phyloP scores from a whole-genome alignment of 2,329 filamentous ascomycete species.

The Penicillium sp. region DNA sequence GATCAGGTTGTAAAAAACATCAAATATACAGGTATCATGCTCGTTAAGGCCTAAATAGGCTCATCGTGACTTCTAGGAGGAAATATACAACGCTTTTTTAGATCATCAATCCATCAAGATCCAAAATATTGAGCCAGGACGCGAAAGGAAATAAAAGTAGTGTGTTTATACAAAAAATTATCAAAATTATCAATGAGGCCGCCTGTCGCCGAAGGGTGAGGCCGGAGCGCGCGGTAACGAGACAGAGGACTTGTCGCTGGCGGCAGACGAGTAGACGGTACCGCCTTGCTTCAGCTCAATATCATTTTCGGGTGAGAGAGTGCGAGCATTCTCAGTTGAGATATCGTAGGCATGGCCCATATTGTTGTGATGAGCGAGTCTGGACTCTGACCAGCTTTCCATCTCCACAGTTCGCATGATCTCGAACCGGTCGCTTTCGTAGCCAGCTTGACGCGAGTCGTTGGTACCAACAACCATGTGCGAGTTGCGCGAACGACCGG shows the following conservation, averaged over 20 bases:
- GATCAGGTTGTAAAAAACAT: not conserved
- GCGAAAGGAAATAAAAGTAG: not conserved
- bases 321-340: conserved; percentile 18
- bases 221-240: conserved; percentile 9
- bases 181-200: not conserved
- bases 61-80: not conserved
- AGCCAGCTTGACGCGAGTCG: conserved; percentile 18
- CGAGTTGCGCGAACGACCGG: conserved; percentile 27
- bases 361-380: conserved; percentile 15
- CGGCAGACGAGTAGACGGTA: conserved; percentile 25
- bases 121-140: not conserved
- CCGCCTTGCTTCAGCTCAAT: conserved; percentile 25
- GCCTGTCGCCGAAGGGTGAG: conserved; percentile 4
- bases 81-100: not conserved
- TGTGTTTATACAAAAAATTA: not conserved
- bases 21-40: conserved; percentile 7
- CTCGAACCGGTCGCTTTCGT: conserved; percentile 31
- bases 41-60: not conserved
- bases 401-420: conserved; percentile 43
- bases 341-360: conserved; percentile 24
- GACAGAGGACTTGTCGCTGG: conserved; percentile 26
- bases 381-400: conserved; percentile 36
- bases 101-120: not conserved
- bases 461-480: conserved; percentile 8
- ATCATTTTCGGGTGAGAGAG: conserved; percentile 14